These are phyloP conservation scores for Suhomyces vadensis DNA, from an alignment of 805 yeast species.

Conservation along the genomic window DNA sequence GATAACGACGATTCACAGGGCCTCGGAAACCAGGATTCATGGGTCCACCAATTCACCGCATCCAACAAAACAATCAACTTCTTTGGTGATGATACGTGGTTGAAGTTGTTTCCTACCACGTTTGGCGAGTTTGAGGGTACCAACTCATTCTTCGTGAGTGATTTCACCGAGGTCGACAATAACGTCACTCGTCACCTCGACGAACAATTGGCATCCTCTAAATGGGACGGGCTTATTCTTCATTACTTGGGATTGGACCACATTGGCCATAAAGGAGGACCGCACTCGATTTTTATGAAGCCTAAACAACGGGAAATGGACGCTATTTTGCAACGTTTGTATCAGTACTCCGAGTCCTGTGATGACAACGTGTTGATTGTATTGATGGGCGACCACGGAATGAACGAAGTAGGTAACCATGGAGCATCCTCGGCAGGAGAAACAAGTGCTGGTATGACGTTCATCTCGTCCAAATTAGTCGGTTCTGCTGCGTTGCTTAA, in stretches of 20 bases:
- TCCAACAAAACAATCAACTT: conserved; percentile 54
- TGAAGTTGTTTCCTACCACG: conserved; percentile 75
- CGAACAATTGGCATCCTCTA: conserved; percentile 44
- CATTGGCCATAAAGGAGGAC: conserved; percentile 97
- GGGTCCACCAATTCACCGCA: conserved; percentile 68
- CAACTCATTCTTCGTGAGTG: conserved; percentile 90
- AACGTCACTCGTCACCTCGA: conserved; percentile 90
- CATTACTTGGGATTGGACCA: conserved; percentile 96
- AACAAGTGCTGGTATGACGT: conserved; percentile 78
- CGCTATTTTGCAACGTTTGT: conserved; percentile 54
- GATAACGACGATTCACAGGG: conserved; percentile 73
- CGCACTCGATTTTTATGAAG: conserved; percentile 76
- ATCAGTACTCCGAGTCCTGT: conserved; percentile 25
- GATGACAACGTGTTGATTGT: conserved; percentile 58
- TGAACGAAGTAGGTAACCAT: conserved; percentile 94
- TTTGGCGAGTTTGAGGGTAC: conserved; percentile 81
- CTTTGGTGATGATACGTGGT: conserved; percentile 98
- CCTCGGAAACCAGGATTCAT: conserved; percentile 75
- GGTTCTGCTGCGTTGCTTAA: conserved; percentile 10
- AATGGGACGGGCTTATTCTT: conserved; percentile 84
- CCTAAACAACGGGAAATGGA: conserved; percentile 89
- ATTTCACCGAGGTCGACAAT: conserved; percentile 88
- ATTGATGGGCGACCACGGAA: conserved; percentile 92
- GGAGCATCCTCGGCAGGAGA: conserved; percentile 95
- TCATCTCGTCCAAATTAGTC: conserved; percentile 70